A percentile compares a stretch with the other conserved stretches of the same genome.
Evolutionary conservation across 352 stramenopile genomes (phyloP).

Genomic region (Globisporangium carolinianum): DNA sequence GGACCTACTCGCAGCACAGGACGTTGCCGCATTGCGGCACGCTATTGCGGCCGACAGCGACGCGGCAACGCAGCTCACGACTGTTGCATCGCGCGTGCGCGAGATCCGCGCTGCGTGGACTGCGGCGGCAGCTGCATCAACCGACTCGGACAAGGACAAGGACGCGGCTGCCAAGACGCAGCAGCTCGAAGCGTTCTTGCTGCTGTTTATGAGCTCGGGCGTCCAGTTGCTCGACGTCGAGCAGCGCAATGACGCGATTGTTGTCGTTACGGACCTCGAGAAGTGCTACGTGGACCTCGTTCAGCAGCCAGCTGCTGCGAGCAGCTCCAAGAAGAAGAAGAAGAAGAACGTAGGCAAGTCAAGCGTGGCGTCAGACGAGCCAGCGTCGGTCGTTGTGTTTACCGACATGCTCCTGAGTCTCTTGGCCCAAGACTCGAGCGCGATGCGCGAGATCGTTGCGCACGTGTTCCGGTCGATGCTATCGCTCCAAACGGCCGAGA

Average conservation of each 20-base stretch:
- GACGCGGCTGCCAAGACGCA: constrained; percentile 18
- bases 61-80: constrained; percentile 21
- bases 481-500: constrained; percentile 48
- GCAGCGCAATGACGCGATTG: constrained; percentile 51
- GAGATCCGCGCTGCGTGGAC: constrained; percentile 24
- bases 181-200: constrained; percentile 54
- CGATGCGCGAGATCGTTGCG: constrained; percentile 77
- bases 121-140: neutral
- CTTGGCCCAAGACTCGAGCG: constrained; percentile 76
- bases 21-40: constrained; percentile 25
- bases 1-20: constrained; percentile 23
- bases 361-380: constrained; percentile 13
- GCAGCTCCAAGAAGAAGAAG: constrained; percentile 24
- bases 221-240: constrained; percentile 66
- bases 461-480: constrained; percentile 75
- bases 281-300: constrained; percentile 64
- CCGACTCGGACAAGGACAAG: neutral
- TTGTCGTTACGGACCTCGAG: constrained; percentile 55
- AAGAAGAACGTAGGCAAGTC: constrained; percentile 17
- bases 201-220: constrained; percentile 70
- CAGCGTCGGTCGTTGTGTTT: constrained; percentile 67
- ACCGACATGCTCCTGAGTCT: constrained; percentile 80
- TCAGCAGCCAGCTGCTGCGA: constrained; percentile 15
- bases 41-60: constrained; percentile 26
- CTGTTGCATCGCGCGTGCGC: constrained; percentile 24